These are phyloP conservation scores for Pleurotus platypus DNA, from an alignment of 768 basidiomycete species.

Conservation along the genomic window DNA sequence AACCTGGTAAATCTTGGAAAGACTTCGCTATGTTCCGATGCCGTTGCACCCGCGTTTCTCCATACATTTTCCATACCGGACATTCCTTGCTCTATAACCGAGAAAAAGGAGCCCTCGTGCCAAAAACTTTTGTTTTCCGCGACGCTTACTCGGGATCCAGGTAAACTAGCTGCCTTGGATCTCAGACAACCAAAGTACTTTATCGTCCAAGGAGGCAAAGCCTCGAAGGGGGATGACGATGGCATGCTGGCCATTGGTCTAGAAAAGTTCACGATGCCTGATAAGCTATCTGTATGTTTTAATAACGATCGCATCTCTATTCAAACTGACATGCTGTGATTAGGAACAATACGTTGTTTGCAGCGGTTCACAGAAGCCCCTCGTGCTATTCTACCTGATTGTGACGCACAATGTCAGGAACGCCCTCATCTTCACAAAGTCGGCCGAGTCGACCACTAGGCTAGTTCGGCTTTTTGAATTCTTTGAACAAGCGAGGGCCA, in stretches of 20 bases:
- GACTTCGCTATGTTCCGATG: slow-evolving; percentile 35
- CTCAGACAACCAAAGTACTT: slow-evolving; percentile 84
- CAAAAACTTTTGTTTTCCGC: slow-evolving; percentile 97
- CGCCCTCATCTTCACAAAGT: slow-evolving; percentile 95
- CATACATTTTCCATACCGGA: slow-evolving; percentile 35
- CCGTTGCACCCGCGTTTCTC: slow-evolving; percentile 60
- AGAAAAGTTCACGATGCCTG: slow-evolving; percentile 82
- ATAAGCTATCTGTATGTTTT: slow-evolving; percentile 60
- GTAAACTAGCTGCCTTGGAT: slow-evolving; percentile 82
- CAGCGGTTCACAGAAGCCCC: slow-evolving; percentile 77
- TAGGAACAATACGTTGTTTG: slow-evolving; percentile 89
- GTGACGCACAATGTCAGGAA: slow-evolving; percentile 57
- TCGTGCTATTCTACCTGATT: slow-evolving; percentile 85
- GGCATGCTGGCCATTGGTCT: slow-evolving; percentile 50
- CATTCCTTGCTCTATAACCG: slow-evolving; percentile 49
- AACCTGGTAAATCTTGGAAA: background rate
- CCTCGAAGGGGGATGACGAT: slow-evolving; percentile 27
- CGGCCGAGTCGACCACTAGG: slow-evolving; percentile 83
- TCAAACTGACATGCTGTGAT: background rate
- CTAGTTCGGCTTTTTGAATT: slow-evolving; percentile 80
- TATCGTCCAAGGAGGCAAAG: slow-evolving; percentile 61
- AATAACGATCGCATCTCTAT: background rate
- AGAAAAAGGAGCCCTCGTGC: slow-evolving; percentile 62
- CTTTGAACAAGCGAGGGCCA: slow-evolving; percentile 55
- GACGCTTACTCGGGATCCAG: slow-evolving; percentile 90